phyloP scores from a whole-genome alignment of 2,329 filamentous ascomycete species.

The Madurella fahalii region DNA sequence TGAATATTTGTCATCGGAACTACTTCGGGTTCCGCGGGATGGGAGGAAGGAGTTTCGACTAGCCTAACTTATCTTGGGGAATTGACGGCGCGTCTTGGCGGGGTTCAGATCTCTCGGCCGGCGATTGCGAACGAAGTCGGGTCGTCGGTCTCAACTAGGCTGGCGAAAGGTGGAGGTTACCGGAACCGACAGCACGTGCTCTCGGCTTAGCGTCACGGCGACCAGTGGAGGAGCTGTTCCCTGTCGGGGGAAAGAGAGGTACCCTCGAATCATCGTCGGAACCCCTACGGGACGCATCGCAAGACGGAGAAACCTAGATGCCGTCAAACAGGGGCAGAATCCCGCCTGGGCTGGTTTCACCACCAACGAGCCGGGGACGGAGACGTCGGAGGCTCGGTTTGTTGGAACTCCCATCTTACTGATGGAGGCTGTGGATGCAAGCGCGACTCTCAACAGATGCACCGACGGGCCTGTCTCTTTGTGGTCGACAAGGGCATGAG shows the following conservation, averaged over 20 bases:
- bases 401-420: not conserved
- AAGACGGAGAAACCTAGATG: not conserved
- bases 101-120: not conserved
- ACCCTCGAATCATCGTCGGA: no score
- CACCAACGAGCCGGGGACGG: not conserved
- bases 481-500: no score
- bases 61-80: not conserved
- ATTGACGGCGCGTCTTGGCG: not conserved
- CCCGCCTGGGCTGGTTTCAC: constrained; percentile 1
- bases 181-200: no score
- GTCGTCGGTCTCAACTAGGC: no score
- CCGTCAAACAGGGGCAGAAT: not conserved
- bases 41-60: no score
- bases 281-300: not conserved
- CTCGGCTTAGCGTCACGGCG: no score
- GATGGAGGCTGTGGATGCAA: not conserved
- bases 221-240: no score
- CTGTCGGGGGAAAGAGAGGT: no score
- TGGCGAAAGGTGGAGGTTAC: no score
- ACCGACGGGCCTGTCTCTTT: no score
- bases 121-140: not conserved
- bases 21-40: no score
- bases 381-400: not conserved
- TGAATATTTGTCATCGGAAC: not conserved
- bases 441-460: not conserved